Base-by-base conservation (phyloP, 2,329 filamentous ascomycete genomes). In the Plenodomus biglobosus region DNA sequence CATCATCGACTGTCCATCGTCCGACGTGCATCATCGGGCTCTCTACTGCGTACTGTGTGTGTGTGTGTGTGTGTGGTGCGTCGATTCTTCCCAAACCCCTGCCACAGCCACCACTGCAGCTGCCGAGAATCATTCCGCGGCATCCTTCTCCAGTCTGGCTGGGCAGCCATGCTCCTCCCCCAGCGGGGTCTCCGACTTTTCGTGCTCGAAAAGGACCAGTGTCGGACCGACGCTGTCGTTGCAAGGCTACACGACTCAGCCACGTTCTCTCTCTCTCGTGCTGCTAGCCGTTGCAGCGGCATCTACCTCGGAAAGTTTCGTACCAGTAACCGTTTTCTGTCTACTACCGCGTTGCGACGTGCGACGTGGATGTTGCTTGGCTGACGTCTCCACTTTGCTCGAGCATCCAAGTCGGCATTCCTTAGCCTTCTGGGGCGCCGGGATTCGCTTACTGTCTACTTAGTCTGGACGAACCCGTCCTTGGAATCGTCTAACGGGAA, bases 381-480 rank as follows among this genome's bases (percentile, higher is more conserved):
- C 55, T 48, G 47, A 56, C 53, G 53, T 55, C 41, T 36, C 30
- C 38, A 27, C 37, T 19, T 40, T 40, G 38, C 38, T 42, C 38
- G 35, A 21, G 34, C 19, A n/a, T n/a, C n/a, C n/a, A n/a, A n/a
- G n/a, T n/a, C n/a, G n/a, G n/a, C n/a, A 11, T 32, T 49, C 38
- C 38, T 37, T 35, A 19, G 20, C 18, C 35, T 51, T 35, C 15
- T 38, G 24, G 16, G 16, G 38, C 38, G 40, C 44, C 42, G 27
- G 45, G 45, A 24, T 30, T 44, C 46, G 46, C 54, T 57, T 59
- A 50, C 51, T 51, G 10, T 30, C 42, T 44, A 44, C 54, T 57
- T 59, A 50, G 54, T 51, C 32, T n/a, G n/a, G 17, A 24, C 19
- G 34, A 27, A 17, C 39, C 22, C 27, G 39, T 36, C 30, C 19